Evolutionary conservation across 352 stramenopile genomes (phyloP).

Genomic region (Phytopythium chamaehyphon): DNA sequence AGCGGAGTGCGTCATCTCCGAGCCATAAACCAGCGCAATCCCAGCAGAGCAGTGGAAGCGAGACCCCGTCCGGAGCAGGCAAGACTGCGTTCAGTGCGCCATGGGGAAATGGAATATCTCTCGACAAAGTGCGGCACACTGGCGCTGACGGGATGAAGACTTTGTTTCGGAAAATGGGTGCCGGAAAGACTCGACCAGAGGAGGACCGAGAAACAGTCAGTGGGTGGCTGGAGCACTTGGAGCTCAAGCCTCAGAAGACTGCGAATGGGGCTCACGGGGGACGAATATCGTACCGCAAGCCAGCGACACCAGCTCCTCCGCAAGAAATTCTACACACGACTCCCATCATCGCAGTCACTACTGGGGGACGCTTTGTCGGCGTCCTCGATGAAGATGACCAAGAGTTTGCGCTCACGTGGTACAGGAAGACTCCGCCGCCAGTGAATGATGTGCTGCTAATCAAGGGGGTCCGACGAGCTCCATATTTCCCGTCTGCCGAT

Average conservation of each 20-base stretch:
- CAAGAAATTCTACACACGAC: slow-evolving; percentile 39
- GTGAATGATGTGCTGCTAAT: slow-evolving; percentile 62
- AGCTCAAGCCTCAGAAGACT: slow-evolving; percentile 38
- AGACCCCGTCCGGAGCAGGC: slow-evolving; percentile 15
- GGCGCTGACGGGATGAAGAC: slow-evolving; percentile 70
- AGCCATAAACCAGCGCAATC: background rate
- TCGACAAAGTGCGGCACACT: slow-evolving; percentile 59
- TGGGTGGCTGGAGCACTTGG: slow-evolving; percentile 54
- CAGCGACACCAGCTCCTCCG: background rate
- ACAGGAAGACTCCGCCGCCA: slow-evolving; percentile 38
- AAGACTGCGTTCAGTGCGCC: slow-evolving; percentile 25
- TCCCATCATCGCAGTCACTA: slow-evolving; percentile 48
- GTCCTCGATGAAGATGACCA: slow-evolving; percentile 56
- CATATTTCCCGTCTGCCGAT: slow-evolving; percentile 70
- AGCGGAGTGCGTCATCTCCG: slow-evolving; percentile 9
- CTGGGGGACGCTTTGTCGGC: slow-evolving; percentile 41
- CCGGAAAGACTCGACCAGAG: slow-evolving; percentile 38
- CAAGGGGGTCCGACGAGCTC: slow-evolving; percentile 43
- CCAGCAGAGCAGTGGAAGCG: slow-evolving; percentile 3
- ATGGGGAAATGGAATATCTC: slow-evolving; percentile 37
- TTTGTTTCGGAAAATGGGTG: slow-evolving; percentile 67
- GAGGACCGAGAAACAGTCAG: slow-evolving; percentile 58
- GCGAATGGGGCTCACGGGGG: slow-evolving; percentile 9
- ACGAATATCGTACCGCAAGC: slow-evolving; percentile 7
- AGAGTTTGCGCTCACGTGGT: slow-evolving; percentile 69